Evolutionary conservation across 345 rosid species (phyloP).

Genomic region (Gossypium mustelinum): DNA sequence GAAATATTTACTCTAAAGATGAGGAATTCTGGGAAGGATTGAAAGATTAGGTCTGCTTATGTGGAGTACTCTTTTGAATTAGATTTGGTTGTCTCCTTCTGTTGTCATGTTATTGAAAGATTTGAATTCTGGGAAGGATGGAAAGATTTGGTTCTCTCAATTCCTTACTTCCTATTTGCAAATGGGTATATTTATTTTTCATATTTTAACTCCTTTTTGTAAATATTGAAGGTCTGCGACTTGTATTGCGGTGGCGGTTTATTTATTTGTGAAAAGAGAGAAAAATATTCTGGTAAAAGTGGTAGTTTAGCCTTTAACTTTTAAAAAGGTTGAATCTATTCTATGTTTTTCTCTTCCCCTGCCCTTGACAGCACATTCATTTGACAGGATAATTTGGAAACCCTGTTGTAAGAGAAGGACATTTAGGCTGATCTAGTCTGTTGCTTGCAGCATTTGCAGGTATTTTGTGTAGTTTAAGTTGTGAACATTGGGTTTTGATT

Average conservation of each 20-base stretch:
- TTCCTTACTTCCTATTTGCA: background rate
- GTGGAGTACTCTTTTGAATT: no score
- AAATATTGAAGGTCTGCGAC: constrained; percentile 62
- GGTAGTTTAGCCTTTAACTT: background rate
- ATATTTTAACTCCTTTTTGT: background rate
- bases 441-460: constrained; percentile 91
- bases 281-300: background rate
- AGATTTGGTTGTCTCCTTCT: no score
- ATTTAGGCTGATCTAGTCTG: constrained; percentile 76
- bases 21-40: no score
- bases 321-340: background rate
- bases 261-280: background rate
- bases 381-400: constrained; percentile 60
- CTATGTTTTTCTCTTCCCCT: background rate
- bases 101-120: no score
- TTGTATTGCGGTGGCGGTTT: constrained; percentile 72
- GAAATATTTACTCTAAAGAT: no score
- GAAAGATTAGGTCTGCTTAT: no score
- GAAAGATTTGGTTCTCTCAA: background rate
- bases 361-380: constrained; percentile 6
- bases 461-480: constrained; percentile 13
- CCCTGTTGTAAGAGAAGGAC: constrained; percentile 51
- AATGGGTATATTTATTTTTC: constrained; percentile 13
- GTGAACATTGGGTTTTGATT: no score
- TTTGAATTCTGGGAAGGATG: no score